A percentile compares a stretch with the other conserved stretches of the same genome.
Conservation (phyloP, 208 protist genomes). For the Acanthamoeba triangularis region DNA sequence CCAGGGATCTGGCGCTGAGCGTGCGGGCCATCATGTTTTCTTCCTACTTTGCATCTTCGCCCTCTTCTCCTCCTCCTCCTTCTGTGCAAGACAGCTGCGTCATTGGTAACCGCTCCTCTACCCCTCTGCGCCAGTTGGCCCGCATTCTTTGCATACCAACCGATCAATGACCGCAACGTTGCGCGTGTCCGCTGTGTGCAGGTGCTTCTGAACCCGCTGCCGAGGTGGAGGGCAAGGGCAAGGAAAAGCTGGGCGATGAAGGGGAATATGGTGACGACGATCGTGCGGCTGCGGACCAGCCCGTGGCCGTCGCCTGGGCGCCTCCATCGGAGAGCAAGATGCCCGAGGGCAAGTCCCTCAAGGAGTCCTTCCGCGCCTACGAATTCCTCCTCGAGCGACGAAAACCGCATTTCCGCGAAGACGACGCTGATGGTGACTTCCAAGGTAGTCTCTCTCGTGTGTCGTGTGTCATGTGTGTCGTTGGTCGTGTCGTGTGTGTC, state of each 20-base stretch:
- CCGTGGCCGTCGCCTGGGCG: background rate
- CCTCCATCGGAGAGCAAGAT: background rate
- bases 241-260: background rate
- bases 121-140: background rate
- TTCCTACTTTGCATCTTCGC: background rate
- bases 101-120: background rate
- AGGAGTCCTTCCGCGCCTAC: background rate
- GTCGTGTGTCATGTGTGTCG: too few relatives aligned
- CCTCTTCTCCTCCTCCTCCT: background rate
- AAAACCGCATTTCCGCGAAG: background rate
- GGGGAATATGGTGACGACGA: background rate
- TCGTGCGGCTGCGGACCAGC: background rate
- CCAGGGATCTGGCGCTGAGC: background rate
- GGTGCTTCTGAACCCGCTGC: too few relatives aligned
- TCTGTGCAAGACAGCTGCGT: background rate
- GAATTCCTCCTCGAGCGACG: background rate
- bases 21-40: slow-evolving; percentile 36
- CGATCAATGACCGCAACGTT: too few relatives aligned
- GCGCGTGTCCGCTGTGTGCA: too few relatives aligned
- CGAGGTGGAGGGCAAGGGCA: background rate
- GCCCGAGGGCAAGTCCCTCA: background rate
- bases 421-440: background rate
- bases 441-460: too few relatives aligned
- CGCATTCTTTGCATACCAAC: too few relatives aligned
- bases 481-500: too few relatives aligned